A percentile compares a stretch with the other conserved stretches of the same genome.
phyloP scores from a whole-genome alignment of 2,329 filamentous ascomycete genomes.

The Stenocarpella maydis region DNA sequence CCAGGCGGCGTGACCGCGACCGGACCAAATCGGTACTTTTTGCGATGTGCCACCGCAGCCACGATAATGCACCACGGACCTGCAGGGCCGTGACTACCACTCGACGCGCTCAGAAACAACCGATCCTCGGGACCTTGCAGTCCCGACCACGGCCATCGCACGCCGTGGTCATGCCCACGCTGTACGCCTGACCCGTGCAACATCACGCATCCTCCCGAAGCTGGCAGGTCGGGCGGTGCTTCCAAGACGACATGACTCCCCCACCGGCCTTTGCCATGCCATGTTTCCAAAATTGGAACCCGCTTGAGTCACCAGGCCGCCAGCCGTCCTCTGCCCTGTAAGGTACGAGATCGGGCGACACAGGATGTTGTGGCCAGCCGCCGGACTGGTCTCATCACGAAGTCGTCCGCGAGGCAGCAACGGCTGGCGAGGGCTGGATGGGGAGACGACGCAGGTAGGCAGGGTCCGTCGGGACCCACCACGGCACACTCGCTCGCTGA shows the following conservation, averaged over 20 bases:
- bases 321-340: background rate
- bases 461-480: background rate
- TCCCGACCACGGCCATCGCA: constrained; percentile 23
- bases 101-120: constrained; percentile 14
- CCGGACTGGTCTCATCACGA: constrained; percentile 1
- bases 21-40: constrained; percentile 30
- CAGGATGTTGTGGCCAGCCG: constrained; percentile 6
- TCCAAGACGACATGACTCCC: background rate
- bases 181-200: constrained; percentile 4
- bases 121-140: constrained; percentile 35
- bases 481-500: background rate
- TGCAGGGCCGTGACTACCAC: constrained; percentile 27
- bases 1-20: constrained; percentile 20
- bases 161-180: background rate
- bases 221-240: background rate
- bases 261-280: background rate
- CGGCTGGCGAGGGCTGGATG: background rate
- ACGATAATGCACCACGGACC: constrained; percentile 33
- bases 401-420: background rate
- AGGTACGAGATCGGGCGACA: constrained; percentile 24
- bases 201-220: background rate
- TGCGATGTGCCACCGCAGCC: constrained; percentile 29
- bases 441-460: background rate
- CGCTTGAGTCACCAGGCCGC: background rate
- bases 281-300: constrained; percentile 17